A percentile compares a stretch with the other conserved stretches of the same genome.
Evolutionary conservation across 2,329 filamentous ascomycete genomes (phyloP).

Genomic region (Penicillium sp.): DNA sequence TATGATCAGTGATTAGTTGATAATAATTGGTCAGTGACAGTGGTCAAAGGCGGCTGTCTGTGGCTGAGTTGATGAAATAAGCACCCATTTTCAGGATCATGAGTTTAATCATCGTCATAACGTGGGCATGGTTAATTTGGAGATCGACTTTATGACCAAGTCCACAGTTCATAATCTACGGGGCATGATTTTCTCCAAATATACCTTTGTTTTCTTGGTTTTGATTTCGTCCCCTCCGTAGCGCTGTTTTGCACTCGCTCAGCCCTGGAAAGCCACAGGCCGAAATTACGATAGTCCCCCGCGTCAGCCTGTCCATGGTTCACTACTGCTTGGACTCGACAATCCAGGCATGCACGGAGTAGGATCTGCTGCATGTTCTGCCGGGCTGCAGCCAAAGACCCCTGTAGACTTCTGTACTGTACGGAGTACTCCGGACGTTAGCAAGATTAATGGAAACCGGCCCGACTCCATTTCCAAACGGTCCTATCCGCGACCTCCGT

Average conservation of each 20-base stretch:
- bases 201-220: too few relatives aligned
- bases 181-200: too few relatives aligned
- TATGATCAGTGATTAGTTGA: not conserved
- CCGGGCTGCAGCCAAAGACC: slow-evolving; percentile 1
- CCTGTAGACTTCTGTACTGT: not conserved
- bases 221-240: too few relatives aligned
- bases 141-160: not conserved
- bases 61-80: slow-evolving; percentile 6
- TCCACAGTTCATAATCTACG: too few relatives aligned
- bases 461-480: slow-evolving; percentile 10
- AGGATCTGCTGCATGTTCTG: not conserved
- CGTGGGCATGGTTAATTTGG: not conserved
- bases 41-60: slow-evolving; percentile 1
- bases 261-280: not conserved
- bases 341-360: not conserved
- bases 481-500: slow-evolving; percentile 24
- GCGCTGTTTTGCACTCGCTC: not conserved
- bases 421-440: not conserved
- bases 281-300: slow-evolving; percentile 7
- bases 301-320: not conserved
- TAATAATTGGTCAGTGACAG: not conserved
- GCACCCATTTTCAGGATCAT: not conserved
- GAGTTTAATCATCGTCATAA: not conserved
- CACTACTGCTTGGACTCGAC: not conserved
- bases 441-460: not conserved